Evolutionary conservation across 768 basidiomycete species (phyloP).

Genomic region (Termitomyces sp.): DNA sequence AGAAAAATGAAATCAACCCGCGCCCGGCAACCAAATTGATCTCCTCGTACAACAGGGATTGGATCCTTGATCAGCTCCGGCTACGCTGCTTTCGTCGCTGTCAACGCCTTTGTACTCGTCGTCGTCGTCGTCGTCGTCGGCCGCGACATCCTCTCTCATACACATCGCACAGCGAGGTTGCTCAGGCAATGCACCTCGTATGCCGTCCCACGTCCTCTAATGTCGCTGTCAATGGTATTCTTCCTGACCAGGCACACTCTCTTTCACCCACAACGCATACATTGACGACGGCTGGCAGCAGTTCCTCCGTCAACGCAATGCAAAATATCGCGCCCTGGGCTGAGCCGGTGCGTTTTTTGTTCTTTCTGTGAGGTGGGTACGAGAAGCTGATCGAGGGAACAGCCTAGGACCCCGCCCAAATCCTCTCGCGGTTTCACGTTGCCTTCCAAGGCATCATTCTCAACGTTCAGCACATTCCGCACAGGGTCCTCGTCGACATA

Average conservation of each 20-base stretch:
- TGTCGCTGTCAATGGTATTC: neutral
- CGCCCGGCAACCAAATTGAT: constrained; percentile 1
- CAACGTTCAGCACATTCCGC: constrained; percentile 17
- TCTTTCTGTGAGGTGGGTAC: neutral
- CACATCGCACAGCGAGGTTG: neutral
- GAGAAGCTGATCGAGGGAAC: neutral
- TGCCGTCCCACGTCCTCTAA: constrained; percentile 4
- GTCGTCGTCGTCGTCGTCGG: constrained; percentile 8
- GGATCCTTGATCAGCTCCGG: neutral
- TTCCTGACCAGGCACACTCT: constrained; percentile 4
- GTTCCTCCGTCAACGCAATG: constrained; percentile 1
- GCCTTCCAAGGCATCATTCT: constrained; percentile 32
- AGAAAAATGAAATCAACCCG: neutral
- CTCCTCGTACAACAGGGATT: neutral
- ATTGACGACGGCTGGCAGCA: constrained; percentile 1
- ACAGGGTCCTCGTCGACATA: constrained; percentile 26
- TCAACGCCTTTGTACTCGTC: constrained; percentile 7
- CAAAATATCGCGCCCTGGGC: constrained; percentile 12
- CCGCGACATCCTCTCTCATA: neutral
- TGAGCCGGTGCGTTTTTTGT: constrained; percentile 15
- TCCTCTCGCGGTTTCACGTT: constrained; percentile 31
- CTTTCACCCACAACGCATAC: neutral
- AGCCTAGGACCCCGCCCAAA: constrained; percentile 43
- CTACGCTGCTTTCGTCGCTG: constrained; percentile 4
- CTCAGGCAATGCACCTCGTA: constrained; percentile 9